Evolutionary conservation across 441 rosid species (phyloP).

Genomic region (Raphanus hybrid): DNA sequence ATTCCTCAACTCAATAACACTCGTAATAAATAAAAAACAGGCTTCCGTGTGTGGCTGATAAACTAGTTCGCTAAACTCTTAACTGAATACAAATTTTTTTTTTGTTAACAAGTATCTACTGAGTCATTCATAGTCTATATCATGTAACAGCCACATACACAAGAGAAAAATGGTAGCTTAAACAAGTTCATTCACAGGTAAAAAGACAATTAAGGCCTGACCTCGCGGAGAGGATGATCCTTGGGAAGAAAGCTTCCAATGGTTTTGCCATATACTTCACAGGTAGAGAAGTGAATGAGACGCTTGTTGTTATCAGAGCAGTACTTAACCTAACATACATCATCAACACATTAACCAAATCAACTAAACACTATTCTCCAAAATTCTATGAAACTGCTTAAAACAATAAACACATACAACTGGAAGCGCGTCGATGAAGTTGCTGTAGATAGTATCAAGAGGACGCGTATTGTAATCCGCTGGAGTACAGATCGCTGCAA

Average conservation of each 20-base stretch:
- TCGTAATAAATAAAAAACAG: background rate
- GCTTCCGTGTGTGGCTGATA: background rate
- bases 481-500: conserved; percentile 99
- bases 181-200: too few species aligned
- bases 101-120: background rate
- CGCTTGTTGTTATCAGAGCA: conserved; percentile 92
- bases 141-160: background rate
- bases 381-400: background rate
- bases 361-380: background rate
- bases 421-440: conserved; percentile 93
- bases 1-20: background rate
- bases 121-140: background rate
- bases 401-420: conserved; percentile 56
- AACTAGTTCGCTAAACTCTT: background rate
- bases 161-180: background rate
- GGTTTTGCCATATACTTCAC: conserved; percentile 97
- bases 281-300: conserved; percentile 89
- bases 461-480: conserved; percentile 99
- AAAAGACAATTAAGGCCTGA: conserved; percentile 28
- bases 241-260: conserved; percentile 90
- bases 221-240: conserved; percentile 89
- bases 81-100: background rate
- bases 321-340: conserved; percentile 64
- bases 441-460: conserved; percentile 98
- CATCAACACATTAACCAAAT: background rate